phyloP scores from a whole-genome alignment of 2,329 filamentous ascomycete genomes.

The Phaeosphaeriaceae sp. region DNA sequence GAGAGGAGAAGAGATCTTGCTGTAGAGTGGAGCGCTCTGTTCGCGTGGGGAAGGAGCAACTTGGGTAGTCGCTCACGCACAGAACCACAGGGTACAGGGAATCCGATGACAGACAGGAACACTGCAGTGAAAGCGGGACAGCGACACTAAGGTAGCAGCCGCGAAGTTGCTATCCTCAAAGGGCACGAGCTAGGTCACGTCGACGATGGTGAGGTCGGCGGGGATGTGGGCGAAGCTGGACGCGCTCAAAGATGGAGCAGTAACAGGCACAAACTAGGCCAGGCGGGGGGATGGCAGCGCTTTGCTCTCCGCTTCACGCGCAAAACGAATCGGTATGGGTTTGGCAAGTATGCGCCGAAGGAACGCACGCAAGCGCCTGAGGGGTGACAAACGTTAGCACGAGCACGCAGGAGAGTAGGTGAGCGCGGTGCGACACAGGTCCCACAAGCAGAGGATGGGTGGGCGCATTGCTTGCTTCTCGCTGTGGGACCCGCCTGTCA shows the following conservation, averaged over 20 bases:
- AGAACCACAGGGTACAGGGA: conserved; percentile 8
- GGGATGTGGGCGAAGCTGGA: conserved; percentile 15
- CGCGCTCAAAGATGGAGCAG: conserved; percentile 26
- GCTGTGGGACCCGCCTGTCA: conserved; percentile 49
- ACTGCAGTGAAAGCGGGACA: conserved; percentile 21
- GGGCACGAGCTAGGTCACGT: background rate
- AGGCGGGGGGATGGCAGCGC: conserved; percentile 24
- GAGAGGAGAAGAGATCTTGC: conserved; percentile 10
- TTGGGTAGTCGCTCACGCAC: conserved; percentile 1
- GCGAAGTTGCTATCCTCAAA: conserved; percentile 12
- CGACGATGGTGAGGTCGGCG: conserved; percentile 3
- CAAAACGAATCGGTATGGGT: conserved; percentile 18
- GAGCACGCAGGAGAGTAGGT: conserved; percentile 32
- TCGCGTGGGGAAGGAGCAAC: conserved; percentile 1
- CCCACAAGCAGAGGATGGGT: conserved; percentile 27
- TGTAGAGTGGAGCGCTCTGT: conserved; percentile 8
- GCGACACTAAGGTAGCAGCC: conserved; percentile 26
- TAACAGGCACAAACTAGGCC: conserved; percentile 32
- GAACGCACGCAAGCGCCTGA: conserved; percentile 35
- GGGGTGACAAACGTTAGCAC: conserved; percentile 47
- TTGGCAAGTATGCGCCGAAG: conserved; percentile 36
- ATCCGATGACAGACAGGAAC: conserved; percentile 23
- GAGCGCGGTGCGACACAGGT: conserved; percentile 34
- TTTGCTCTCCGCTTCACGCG: conserved; percentile 35
- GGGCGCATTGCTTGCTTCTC: conserved; percentile 37